A percentile compares a stretch with the other conserved stretches of the same genome.
Evolutionary conservation across 1,139 yeast genomes (phyloP).

Genomic region (Candida anutae): DNA sequence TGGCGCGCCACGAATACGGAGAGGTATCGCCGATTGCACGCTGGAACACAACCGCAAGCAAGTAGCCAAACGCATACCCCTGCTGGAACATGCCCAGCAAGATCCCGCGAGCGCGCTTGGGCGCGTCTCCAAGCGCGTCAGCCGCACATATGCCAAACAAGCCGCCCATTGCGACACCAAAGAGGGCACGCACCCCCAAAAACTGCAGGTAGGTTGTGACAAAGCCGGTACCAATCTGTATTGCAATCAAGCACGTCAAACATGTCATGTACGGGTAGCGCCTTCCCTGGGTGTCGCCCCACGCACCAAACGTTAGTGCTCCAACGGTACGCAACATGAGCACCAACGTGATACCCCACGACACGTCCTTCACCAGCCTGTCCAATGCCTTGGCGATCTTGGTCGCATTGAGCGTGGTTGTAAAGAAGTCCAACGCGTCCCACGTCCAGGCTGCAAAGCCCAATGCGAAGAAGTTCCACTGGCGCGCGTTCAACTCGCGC

Average conservation of each 20-base stretch:
- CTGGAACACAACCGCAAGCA: constrained; percentile 34
- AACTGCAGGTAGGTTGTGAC: constrained; percentile 30
- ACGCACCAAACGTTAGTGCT: constrained; percentile 28
- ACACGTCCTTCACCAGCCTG: constrained; percentile 19
- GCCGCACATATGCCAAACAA: constrained; percentile 32
- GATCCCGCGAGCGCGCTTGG: constrained; percentile 30
- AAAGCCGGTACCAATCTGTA: constrained; percentile 37
- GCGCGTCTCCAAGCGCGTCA: constrained; percentile 33
- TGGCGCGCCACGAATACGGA: constrained; percentile 35
- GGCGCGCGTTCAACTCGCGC: constrained; percentile 18
- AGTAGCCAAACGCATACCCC: constrained; percentile 39
- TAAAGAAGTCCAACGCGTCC: constrained; percentile 37
- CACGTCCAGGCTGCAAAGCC: constrained; percentile 36
- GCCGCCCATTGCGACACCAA: constrained; percentile 40
- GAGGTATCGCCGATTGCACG: constrained; percentile 28
- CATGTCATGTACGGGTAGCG: constrained; percentile 31
- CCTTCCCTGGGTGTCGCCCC: constrained; percentile 32
- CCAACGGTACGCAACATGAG: constrained; percentile 40
- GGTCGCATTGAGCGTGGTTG: constrained; percentile 26
- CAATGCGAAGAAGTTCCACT: constrained; percentile 30
- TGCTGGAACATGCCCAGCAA: constrained; percentile 35
- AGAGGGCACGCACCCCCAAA: constrained; percentile 32
- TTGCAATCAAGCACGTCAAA: constrained; percentile 20
- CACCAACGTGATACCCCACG: constrained; percentile 40
- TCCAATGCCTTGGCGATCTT: constrained; percentile 23